These are phyloP conservation scores for Schizophyllum commune DNA, from an alignment of 1,284 basidiomycete genomes.

Conservation along the genomic window DNA sequence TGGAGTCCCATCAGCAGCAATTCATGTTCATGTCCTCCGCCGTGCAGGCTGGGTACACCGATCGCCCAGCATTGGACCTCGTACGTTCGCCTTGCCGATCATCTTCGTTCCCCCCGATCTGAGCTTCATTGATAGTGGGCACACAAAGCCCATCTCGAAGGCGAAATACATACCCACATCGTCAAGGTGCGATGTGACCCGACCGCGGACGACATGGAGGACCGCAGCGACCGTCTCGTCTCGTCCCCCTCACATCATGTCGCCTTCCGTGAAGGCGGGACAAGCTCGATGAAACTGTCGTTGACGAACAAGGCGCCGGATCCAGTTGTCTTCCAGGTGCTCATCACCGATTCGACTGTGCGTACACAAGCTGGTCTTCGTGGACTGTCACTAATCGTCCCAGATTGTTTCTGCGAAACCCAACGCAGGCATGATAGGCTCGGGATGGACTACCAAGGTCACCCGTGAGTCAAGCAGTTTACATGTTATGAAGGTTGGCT, in stretches of 20 bases:
- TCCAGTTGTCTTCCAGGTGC: neutral
- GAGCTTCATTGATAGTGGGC: neutral
- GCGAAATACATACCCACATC: neutral
- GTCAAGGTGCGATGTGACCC: neutral
- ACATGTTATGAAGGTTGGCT: neutral
- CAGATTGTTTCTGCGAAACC: neutral
- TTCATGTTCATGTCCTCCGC: neutral
- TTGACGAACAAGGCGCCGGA: neutral
- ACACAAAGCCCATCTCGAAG: neutral
- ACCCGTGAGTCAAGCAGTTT: neutral
- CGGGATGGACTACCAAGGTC: neutral
- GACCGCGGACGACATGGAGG: neutral
- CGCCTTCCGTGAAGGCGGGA: neutral
- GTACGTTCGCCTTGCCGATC: neutral
- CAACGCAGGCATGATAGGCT: neutral
- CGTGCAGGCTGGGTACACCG: neutral
- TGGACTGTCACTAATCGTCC: neutral
- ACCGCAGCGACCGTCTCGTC: neutral
- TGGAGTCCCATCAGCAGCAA: neutral
- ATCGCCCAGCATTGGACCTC: neutral
- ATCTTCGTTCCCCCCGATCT: neutral
- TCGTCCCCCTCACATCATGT: neutral
- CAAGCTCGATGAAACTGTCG: neutral
- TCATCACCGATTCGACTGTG: neutral
- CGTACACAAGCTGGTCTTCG: neutral